Evolutionary conservation across 1,139 yeast species (phyloP).

Genomic region (Kazachstania sp.): DNA sequence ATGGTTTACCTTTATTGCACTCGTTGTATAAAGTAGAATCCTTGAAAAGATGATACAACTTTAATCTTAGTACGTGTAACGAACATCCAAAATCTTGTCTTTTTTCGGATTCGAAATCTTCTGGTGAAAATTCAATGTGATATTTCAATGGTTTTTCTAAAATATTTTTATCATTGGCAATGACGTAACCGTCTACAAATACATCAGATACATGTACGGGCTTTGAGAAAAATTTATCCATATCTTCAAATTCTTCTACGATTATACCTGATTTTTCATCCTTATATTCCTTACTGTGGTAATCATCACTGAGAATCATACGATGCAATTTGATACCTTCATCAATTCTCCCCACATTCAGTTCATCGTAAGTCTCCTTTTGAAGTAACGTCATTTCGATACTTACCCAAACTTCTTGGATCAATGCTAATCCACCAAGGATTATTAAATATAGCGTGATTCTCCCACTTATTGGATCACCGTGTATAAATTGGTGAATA

Average conservation of each 20-base stretch:
- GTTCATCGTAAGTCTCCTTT: slow-evolving; percentile 28
- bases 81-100: slow-evolving; percentile 67
- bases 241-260: slow-evolving; percentile 42
- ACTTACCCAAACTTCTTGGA: slow-evolving; percentile 29
- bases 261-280: slow-evolving; percentile 30
- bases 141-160: slow-evolving; percentile 41
- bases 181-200: slow-evolving; percentile 43
- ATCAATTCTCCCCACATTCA: slow-evolving; percentile 26
- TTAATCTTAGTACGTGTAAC: slow-evolving; percentile 49
- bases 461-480: slow-evolving; percentile 28
- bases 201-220: slow-evolving; percentile 76
- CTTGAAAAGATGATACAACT: slow-evolving; percentile 44
- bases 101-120: slow-evolving; percentile 49
- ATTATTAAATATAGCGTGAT: slow-evolving; percentile 28
- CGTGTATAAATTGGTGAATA: slow-evolving; percentile 25
- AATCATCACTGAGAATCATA: slow-evolving; percentile 27
- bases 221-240: slow-evolving; percentile 56
- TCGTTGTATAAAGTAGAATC: slow-evolving; percentile 40
- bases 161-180: slow-evolving; percentile 19
- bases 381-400: slow-evolving; percentile 30
- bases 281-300: slow-evolving; percentile 26
- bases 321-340: slow-evolving; percentile 25
- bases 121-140: slow-evolving; percentile 74
- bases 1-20: slow-evolving; percentile 12
- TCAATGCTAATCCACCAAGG: slow-evolving; percentile 28